Conservation (phyloP, 805 yeast species). For the Saccharomycopsis selenospora region DNA sequence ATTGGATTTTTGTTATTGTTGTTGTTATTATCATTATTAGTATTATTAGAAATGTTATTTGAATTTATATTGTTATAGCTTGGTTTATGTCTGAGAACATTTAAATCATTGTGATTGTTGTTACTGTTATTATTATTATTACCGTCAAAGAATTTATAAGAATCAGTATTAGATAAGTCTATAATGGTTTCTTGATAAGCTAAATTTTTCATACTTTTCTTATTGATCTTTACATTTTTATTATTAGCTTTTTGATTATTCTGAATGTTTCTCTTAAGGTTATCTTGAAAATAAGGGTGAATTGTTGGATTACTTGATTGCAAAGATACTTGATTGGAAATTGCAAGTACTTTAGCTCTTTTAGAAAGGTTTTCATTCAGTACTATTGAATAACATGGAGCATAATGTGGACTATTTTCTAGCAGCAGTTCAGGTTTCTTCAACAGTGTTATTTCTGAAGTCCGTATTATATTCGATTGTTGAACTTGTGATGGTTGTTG, state of each 20-base stretch:
- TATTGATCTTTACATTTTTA: background rate
- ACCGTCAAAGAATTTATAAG: background rate
- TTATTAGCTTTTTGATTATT: background rate
- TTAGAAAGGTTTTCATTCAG: background rate
- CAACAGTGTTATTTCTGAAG: background rate
- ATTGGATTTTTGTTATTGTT: background rate
- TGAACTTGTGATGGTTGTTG: background rate
- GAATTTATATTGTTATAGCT: background rate
- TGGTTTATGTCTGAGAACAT: background rate
- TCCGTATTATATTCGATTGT: too few species aligned
- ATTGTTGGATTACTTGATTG: background rate
- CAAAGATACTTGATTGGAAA: background rate
- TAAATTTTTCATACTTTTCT: background rate
- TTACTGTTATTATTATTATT: background rate
- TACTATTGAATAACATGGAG: background rate
- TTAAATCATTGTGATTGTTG: too few species aligned
- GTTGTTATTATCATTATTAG: background rate
- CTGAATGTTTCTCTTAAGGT: background rate
- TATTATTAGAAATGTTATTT: background rate
- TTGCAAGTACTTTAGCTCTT: constrained; percentile 1
- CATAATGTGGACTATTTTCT: background rate
- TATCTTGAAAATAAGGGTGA: background rate
- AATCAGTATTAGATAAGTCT: background rate
- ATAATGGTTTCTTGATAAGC: constrained; percentile 1
- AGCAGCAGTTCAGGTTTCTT: background rate